Percentiles rank a stretch among this genome's conserved stretches.
phyloP scores from a whole-genome alignment of 768 basidiomycete species.

The Panaeolus cyanescens region DNA sequence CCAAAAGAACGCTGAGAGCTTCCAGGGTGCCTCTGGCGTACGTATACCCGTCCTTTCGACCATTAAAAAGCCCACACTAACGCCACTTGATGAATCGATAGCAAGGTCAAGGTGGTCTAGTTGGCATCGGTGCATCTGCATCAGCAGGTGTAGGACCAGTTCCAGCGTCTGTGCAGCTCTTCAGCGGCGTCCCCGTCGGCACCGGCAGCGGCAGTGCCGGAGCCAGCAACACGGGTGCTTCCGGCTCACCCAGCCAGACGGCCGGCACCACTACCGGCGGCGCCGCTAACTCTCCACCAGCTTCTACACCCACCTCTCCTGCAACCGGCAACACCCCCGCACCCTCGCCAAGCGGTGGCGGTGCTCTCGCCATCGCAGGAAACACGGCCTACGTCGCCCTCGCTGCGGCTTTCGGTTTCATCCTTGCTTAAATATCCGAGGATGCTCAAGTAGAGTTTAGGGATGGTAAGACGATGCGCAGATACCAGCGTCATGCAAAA shows the following conservation, averaged over 20 bases:
- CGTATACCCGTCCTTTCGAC: constrained; percentile 13
- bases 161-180: constrained; percentile 6
- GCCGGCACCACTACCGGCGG: constrained; percentile 1
- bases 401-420: constrained; percentile 13
- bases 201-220: constrained; percentile 20
- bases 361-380: constrained; percentile 8
- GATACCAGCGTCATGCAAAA: not conserved
- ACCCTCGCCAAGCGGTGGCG: constrained; percentile 2
- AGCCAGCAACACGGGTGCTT: too few relatives aligned
- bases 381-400: constrained; percentile 14
- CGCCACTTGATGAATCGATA: constrained; percentile 10
- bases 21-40: constrained; percentile 33
- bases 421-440: constrained; percentile 11
- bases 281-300: constrained; percentile 18
- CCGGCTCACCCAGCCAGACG: too few relatives aligned
- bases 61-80: not conserved
- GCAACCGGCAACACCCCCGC: constrained; percentile 4
- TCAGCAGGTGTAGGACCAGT: constrained; percentile 43
- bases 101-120: constrained; percentile 44
- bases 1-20: constrained; percentile 30
- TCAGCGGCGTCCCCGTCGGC: constrained; percentile 28
- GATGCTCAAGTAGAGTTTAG: not conserved
- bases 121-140: constrained; percentile 50
- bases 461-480: not conserved
- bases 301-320: constrained; percentile 7